These are phyloP conservation scores for Stagonosporopsis rhizophila DNA, from an alignment of 2,329 filamentous ascomycete species.

Conservation along the genomic window DNA sequence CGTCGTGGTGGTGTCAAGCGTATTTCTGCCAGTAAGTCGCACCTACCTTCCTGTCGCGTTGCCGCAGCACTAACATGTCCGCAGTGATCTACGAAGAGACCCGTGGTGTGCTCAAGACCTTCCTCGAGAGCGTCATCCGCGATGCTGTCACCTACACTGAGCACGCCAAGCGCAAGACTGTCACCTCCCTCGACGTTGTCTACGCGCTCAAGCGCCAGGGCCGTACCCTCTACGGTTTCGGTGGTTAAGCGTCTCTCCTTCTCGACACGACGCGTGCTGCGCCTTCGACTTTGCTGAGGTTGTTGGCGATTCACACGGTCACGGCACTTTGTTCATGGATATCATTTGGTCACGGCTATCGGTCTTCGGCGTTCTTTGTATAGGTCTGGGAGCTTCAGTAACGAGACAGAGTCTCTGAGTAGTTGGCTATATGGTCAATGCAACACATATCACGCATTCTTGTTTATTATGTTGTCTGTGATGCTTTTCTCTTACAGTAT, in stretches of 20 bases:
- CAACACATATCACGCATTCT: constrained; percentile 19
- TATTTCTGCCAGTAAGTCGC: constrained; percentile 57
- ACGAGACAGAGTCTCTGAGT: constrained; percentile 28
- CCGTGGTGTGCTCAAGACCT: constrained; percentile 78
- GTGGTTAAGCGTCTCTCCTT: constrained; percentile 68
- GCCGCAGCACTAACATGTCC: constrained; percentile 33
- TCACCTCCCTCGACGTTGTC: constrained; percentile 72
- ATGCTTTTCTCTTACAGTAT: background rate
- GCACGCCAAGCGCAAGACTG: constrained; percentile 84
- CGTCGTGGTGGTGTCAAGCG: constrained; percentile 63
- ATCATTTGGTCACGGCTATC: constrained; percentile 39
- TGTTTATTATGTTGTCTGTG: background rate
- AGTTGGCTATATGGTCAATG: constrained; percentile 41
- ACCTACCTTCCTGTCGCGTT: constrained; percentile 1
- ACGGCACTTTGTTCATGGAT: constrained; percentile 35
- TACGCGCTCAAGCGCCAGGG: constrained; percentile 71
- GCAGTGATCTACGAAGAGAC: constrained; percentile 81
- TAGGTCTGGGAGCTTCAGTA: constrained; percentile 39
- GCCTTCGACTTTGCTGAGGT: constrained; percentile 54
- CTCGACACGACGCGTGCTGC: constrained; percentile 26
- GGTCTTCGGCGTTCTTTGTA: constrained; percentile 42
- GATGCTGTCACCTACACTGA: constrained; percentile 80
- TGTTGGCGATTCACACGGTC: constrained; percentile 47
- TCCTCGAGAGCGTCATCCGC: constrained; percentile 78
- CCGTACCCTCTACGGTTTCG: constrained; percentile 84